Evolutionary conservation across 805 yeast species (phyloP).

Genomic region (Dipodascopsis uninucleata): DNA sequence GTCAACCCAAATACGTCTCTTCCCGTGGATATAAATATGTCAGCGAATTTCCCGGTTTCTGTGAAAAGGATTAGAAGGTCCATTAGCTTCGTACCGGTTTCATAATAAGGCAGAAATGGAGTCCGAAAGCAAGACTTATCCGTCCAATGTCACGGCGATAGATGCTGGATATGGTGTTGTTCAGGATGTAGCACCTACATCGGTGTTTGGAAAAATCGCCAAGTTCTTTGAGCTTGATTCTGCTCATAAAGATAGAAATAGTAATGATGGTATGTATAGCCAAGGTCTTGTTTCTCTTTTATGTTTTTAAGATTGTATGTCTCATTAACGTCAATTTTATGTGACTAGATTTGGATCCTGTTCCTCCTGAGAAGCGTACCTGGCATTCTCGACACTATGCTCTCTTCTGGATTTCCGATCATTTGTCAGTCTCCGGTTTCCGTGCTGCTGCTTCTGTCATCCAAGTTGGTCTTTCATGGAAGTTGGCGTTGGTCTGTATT

Average conservation of each 20-base stretch:
- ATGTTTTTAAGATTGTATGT: neutral
- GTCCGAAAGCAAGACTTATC: no score
- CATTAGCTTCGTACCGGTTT: no score
- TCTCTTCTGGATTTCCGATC: constrained; percentile 30
- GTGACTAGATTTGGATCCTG: constrained; percentile 27
- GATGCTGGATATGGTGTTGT: constrained; percentile 2
- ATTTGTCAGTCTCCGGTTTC: constrained; percentile 43
- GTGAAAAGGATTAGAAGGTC: no score
- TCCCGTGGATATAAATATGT: no score
- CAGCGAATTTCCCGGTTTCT: no score
- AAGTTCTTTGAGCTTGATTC: constrained; percentile 21
- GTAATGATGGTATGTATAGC: constrained; percentile 20
- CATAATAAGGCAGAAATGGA: no score
- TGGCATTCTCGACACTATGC: constrained; percentile 30
- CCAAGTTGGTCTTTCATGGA: constrained; percentile 44
- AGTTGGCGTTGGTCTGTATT: constrained; percentile 44
- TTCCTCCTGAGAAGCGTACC: constrained; percentile 19
- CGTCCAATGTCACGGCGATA: no score
- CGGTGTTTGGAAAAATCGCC: constrained; percentile 11
- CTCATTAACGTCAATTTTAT: no score
- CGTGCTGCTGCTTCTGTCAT: constrained; percentile 44
- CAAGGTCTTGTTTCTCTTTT: neutral
- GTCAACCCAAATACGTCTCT: no score
- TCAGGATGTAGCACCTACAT: constrained; percentile 8
- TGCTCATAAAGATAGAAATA: constrained; percentile 15